Evolutionary conservation across 306 rosid species (phyloP).

Genomic region (Gillenia trifoliata): DNA sequence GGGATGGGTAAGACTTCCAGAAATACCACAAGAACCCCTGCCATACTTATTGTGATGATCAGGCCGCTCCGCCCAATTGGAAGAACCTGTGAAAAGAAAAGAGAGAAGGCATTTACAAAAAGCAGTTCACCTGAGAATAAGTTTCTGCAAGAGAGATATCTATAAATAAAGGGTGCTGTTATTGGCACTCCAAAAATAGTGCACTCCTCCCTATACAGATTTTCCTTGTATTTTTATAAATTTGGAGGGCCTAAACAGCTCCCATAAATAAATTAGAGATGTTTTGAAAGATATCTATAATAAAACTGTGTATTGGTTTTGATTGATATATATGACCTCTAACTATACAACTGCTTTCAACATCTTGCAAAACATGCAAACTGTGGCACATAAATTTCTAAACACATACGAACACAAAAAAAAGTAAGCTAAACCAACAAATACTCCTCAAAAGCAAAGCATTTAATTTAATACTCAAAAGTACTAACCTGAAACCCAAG

Average conservation of each 20-base stretch:
- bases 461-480: not conserved
- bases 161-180: not conserved
- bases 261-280: not conserved
- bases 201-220: not conserved
- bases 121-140: not conserved
- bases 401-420: not conserved
- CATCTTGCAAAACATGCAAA: not conserved
- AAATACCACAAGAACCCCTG: conserved; percentile 21
- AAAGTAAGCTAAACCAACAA: not conserved
- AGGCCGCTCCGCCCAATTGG: conserved; percentile 33
- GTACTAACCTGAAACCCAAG: conserved; percentile 38
- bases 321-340: not conserved
- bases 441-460: not conserved
- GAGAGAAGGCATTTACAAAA: conserved; percentile 6
- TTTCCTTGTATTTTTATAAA: no score
- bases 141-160: not conserved
- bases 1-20: conserved; percentile 36
- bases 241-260: not conserved
- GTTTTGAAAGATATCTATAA: no score
- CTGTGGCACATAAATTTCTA: conserved; percentile 16
- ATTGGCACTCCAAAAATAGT: not conserved
- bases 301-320: not conserved
- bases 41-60: conserved; percentile 28
- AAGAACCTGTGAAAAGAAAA: conserved; percentile 52
- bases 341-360: not conserved